Conservation (phyloP, 768 basidiomycete genomes). For the Pleurotus sapidus region DNA sequence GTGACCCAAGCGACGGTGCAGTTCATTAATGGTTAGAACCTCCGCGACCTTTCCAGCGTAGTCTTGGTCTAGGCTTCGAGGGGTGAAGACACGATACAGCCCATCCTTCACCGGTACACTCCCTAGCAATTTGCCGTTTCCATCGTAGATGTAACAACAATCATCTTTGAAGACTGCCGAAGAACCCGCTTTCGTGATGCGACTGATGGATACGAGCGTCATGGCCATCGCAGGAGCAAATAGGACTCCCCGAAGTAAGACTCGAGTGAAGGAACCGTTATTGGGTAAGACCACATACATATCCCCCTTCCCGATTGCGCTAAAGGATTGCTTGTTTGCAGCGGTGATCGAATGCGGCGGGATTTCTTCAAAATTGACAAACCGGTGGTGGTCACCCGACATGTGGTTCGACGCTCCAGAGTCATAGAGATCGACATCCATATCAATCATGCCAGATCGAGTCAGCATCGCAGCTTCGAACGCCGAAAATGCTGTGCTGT, state of each 20-base stretch:
- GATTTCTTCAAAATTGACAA: conserved; percentile 13
- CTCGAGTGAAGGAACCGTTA: background rate
- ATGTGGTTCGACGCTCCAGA: conserved; percentile 15
- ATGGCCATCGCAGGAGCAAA: conserved; percentile 11
- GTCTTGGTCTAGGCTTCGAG: background rate
- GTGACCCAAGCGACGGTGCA: conserved; percentile 19
- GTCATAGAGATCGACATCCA: conserved; percentile 16
- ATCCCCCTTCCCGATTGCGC: conserved; percentile 14
- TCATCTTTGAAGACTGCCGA: background rate
- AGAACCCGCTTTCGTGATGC: background rate
- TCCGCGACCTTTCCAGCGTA: background rate
- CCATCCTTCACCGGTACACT: conserved; percentile 15
- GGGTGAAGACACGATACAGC: conserved; percentile 15
- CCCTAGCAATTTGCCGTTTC: conserved; percentile 12
- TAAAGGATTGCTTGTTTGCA: conserved; percentile 11
- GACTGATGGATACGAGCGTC: conserved; percentile 9
- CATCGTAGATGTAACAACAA: conserved; percentile 13
- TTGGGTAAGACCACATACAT: conserved; percentile 5
- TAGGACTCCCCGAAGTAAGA: conserved; percentile 7
- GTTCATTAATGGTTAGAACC: conserved; percentile 10
- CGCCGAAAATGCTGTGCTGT: background rate
- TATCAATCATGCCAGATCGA: background rate
- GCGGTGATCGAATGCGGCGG: conserved; percentile 9
- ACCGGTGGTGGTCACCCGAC: conserved; percentile 11
- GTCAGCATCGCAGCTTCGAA: background rate